Evolutionary conservation across 179 eudicot species (phyloP).

Genomic region (Spinacia oleracea): DNA sequence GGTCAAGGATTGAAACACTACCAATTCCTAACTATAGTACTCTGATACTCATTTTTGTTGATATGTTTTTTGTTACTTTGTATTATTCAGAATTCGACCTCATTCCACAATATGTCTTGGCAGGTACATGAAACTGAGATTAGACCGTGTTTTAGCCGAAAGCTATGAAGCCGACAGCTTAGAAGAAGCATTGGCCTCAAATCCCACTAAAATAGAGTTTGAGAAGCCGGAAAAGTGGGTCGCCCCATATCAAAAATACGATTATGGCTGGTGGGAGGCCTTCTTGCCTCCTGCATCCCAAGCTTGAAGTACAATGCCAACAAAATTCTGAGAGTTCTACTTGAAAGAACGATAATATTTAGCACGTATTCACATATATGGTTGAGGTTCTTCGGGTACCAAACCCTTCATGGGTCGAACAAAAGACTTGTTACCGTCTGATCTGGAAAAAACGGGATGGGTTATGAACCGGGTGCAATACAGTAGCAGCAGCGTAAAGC

Average conservation of each 20-base stretch:
- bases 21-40: too few relatives aligned
- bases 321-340: not conserved
- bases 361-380: not conserved
- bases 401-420: not conserved
- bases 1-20: too few relatives aligned
- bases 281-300: slow-evolving; percentile 67
- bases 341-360: not conserved
- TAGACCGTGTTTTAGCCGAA: slow-evolving; percentile 78
- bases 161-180: slow-evolving; percentile 78
- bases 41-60: not conserved
- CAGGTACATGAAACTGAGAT: slow-evolving; percentile 89
- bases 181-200: slow-evolving; percentile 83
- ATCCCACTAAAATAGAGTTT: slow-evolving; percentile 61
- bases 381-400: not conserved
- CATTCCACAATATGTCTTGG: slow-evolving; percentile 1
- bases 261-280: slow-evolving; percentile 89
- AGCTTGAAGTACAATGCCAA: slow-evolving; percentile 35
- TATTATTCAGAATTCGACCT: not conserved
- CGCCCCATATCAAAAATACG: slow-evolving; percentile 85
- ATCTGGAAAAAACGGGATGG: not conserved
- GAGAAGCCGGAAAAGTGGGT: slow-evolving; percentile 86
- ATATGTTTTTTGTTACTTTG: not conserved
- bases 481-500: not conserved
- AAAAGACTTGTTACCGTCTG: not conserved
- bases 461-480: slow-evolving; percentile 8